Evolutionary conservation across 257 asterid genomes (phyloP).

Genomic region (Plantago ovata): DNA sequence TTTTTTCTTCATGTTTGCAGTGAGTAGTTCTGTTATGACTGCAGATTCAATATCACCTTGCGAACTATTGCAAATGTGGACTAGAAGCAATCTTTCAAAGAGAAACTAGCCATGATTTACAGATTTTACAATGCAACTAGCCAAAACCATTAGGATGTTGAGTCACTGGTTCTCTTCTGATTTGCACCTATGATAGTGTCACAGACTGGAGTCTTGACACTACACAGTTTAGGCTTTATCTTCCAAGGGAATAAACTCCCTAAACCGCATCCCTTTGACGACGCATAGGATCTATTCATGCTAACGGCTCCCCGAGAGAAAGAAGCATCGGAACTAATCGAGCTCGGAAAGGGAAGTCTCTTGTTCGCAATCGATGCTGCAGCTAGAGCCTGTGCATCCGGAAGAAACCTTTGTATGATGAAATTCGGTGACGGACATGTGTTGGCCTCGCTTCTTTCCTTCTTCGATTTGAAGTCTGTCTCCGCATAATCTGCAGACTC

Average conservation of each 20-base stretch:
- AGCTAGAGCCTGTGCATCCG: constrained; percentile 80
- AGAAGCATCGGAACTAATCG: constrained; percentile 11
- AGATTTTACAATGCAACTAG: too few relatives aligned
- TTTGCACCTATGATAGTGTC: constrained; percentile 34
- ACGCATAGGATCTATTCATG: constrained; percentile 25
- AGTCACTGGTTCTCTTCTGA: constrained; percentile 21
- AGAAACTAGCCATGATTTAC: too few relatives aligned
- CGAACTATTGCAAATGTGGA: too few relatives aligned
- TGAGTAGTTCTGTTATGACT: too few relatives aligned
- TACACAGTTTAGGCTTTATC: constrained; percentile 51
- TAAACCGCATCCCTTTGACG: constrained; percentile 57
- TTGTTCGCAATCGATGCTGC: constrained; percentile 48
- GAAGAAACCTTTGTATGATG: constrained; percentile 66
- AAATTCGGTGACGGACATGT: constrained; percentile 38
- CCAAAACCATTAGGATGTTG: neutral
- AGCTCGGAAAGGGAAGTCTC: constrained; percentile 6
- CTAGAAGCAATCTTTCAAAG: too few relatives aligned
- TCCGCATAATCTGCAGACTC: constrained; percentile 43
- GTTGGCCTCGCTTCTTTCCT: constrained; percentile 18
- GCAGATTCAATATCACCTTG: too few relatives aligned
- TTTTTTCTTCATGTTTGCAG: too few relatives aligned
- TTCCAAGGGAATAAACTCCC: constrained; percentile 58
- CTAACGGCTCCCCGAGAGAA: constrained; percentile 33
- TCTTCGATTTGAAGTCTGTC: constrained; percentile 12
- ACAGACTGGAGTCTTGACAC: constrained; percentile 51